Conservation (phyloP, 2,329 filamentous ascomycete genomes). For the Massarina eburnea region DNA sequence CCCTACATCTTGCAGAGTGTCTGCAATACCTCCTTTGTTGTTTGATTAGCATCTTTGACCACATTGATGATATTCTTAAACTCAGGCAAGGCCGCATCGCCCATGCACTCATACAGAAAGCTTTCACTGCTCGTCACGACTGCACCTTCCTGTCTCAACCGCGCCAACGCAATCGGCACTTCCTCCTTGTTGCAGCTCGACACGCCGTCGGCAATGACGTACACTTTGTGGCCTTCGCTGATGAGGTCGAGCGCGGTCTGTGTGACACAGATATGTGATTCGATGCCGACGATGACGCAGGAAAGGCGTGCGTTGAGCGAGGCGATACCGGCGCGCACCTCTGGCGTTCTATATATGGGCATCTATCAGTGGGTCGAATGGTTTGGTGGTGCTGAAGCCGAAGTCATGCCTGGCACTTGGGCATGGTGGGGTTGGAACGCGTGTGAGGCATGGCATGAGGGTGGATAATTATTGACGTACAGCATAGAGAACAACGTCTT, state of each 20-base stretch:
- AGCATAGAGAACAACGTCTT: constrained; percentile 93
- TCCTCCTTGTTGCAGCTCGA: constrained; percentile 85
- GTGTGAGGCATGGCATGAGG: not conserved
- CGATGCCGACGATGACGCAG: constrained; percentile 84
- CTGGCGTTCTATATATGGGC: constrained; percentile 54
- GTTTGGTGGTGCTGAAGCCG: not conserved
- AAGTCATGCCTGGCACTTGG: too few species aligned
- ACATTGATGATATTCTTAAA: constrained; percentile 74
- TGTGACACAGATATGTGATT: constrained; percentile 90
- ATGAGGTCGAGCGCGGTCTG: constrained; percentile 83
- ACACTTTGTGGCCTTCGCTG: constrained; percentile 74
- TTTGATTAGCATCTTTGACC: constrained; percentile 74
- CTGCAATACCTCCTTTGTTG: constrained; percentile 69
- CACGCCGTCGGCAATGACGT: constrained; percentile 85
- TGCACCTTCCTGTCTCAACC: constrained; percentile 75
- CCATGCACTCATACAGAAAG: constrained; percentile 85
- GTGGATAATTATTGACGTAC: constrained; percentile 16
- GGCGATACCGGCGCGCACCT: constrained; percentile 55
- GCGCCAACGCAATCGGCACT: constrained; percentile 73
- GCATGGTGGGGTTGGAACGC: too few species aligned
- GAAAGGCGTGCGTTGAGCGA: constrained; percentile 33
- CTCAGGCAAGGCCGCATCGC: constrained; percentile 71
- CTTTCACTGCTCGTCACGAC: constrained; percentile 85
- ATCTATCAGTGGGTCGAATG: not conserved
- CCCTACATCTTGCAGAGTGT: constrained; percentile 48